A percentile compares a stretch with the other conserved stretches of the same genome.
phyloP scores from a whole-genome alignment of 805 yeast genomes.

The Cyberlindnera lachancei region DNA sequence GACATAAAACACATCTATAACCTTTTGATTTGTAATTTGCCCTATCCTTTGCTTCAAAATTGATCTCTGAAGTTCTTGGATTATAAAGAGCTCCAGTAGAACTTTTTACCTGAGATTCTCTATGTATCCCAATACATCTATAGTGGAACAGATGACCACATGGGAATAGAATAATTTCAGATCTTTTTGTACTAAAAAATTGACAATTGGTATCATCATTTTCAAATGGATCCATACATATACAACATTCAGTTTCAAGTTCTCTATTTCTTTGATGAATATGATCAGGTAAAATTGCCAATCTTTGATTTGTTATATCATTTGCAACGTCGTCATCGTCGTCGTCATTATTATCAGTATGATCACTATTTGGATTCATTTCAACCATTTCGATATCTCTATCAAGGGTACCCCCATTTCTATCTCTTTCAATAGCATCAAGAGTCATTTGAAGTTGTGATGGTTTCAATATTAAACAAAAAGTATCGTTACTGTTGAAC shows the following conservation, averaged over 20 bases:
- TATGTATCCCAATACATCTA: conserved; percentile 1
- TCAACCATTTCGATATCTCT: background rate
- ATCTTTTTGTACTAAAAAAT: background rate
- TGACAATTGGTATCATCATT: no score
- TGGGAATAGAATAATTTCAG: conserved; percentile 3
- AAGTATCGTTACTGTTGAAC: no score
- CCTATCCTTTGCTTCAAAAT: no score
- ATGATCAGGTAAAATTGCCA: background rate
- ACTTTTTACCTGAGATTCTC: background rate
- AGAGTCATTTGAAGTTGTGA: no score
- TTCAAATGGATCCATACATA: conserved; percentile 3
- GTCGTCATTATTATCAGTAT: background rate
- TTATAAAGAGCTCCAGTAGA: background rate
- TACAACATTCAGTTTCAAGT: background rate
- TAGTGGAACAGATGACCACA: conserved; percentile 6
- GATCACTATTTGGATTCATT: background rate
- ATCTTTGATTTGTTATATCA: conserved; percentile 2
- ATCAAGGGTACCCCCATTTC: no score
- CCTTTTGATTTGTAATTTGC: background rate
- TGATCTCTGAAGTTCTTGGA: no score
- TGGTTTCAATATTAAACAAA: no score
- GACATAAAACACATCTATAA: conserved; percentile 5
- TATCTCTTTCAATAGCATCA: no score
- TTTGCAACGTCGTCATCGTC: background rate
- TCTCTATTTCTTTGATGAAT: background rate